Conservation (phyloP, 768 basidiomycete species). For the Coprinellus micaceus region DNA sequence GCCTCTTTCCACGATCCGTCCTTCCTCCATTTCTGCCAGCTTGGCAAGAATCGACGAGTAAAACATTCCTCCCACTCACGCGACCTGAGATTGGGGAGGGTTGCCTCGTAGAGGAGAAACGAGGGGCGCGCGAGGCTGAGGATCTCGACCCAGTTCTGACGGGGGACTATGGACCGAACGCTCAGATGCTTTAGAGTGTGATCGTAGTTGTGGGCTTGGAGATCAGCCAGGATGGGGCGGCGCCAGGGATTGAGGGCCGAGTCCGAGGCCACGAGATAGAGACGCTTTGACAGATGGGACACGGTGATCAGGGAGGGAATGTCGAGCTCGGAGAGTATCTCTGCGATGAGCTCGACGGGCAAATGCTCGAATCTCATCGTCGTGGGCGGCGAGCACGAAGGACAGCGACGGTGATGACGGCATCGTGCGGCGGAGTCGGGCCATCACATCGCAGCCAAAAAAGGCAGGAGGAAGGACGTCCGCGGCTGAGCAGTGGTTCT, state of each 20-base stretch:
- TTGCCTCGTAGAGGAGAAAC: conserved; percentile 65
- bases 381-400: not conserved
- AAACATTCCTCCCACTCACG: conserved; percentile 77
- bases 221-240: conserved; percentile 57
- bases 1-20: conserved; percentile 60
- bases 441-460: not conserved
- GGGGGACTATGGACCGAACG: conserved; percentile 60
- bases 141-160: conserved; percentile 79
- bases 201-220: conserved; percentile 47
- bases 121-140: conserved; percentile 56
- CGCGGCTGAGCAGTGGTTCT: not conserved
- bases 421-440: not conserved
- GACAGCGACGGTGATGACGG: not conserved
- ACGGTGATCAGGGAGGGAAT: conserved; percentile 54
- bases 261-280: conserved; percentile 59
- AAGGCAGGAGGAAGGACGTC: not conserved
- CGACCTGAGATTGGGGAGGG: conserved; percentile 62
- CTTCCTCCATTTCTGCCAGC: conserved; percentile 71
- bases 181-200: conserved; percentile 53
- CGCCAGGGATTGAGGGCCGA: conserved; percentile 73
- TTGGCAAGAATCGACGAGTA: conserved; percentile 65
- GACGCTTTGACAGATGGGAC: conserved; percentile 58
- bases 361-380: conserved; percentile 45
- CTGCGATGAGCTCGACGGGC: conserved; percentile 75
- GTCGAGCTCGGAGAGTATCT: conserved; percentile 67